Evolutionary conservation across 306 rosid genomes (phyloP).

Genomic region (Potentilla sterilis): DNA sequence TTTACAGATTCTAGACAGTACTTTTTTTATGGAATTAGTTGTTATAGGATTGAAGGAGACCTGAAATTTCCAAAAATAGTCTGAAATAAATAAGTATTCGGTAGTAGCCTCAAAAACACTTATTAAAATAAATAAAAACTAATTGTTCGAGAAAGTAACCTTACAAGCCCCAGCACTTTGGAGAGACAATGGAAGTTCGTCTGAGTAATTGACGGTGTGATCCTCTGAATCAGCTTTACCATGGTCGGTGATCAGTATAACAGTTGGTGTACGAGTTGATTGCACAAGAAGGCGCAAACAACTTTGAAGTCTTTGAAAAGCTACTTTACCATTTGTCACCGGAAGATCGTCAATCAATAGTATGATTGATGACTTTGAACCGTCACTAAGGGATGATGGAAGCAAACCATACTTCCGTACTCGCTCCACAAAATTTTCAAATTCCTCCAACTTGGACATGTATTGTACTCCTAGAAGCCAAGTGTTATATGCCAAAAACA

Average conservation of each 20-base stretch:
- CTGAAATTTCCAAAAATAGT: conserved; percentile 49
- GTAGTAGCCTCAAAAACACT: conserved; percentile 4
- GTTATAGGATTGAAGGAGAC: conserved; percentile 88
- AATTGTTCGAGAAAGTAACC: conserved; percentile 67
- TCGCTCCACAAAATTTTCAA: conserved; percentile 79
- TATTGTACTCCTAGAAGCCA: conserved; percentile 56
- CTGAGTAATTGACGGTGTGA: conserved; percentile 44
- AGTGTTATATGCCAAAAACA: conserved; percentile 24
- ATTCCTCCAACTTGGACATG: conserved; percentile 87
- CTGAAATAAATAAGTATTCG: conserved; percentile 17
- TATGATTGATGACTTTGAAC: conserved; percentile 60
- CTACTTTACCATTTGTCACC: conserved; percentile 56
- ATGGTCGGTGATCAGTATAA: conserved; percentile 66
- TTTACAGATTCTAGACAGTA: conserved; percentile 63
- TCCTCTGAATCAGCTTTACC: conserved; percentile 71
- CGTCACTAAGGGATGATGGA: conserved; percentile 44
- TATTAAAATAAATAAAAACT: conserved; percentile 13
- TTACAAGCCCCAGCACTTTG: conserved; percentile 94
- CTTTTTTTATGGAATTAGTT: conserved; percentile 64
- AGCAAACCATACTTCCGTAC: conserved; percentile 72
- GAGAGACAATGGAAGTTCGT: conserved; percentile 62
- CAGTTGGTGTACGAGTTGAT: conserved; percentile 75
- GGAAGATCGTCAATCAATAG: conserved; percentile 92
- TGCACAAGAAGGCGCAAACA: conserved; percentile 67
- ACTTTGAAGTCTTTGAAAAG: conserved; percentile 59